Base-by-base conservation (phyloP, 331 rosid genomes). In the Malus hybrid region DNA sequence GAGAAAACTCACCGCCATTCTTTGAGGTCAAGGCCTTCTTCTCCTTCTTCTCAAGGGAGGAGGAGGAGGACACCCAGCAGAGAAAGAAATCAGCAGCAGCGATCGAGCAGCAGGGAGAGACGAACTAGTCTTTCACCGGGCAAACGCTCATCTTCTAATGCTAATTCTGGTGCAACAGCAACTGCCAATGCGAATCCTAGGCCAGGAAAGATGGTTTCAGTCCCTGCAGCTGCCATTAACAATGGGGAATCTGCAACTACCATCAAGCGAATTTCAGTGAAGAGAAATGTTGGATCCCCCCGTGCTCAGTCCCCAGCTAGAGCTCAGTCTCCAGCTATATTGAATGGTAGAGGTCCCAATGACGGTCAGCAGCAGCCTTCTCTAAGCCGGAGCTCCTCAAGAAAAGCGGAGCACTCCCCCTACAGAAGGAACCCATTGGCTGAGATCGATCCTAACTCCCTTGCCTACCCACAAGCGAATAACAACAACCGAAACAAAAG, bases 21-120 rank as follows among this genome's bases (percentile, higher is more conserved):
- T 16, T 67, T 84, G 0, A 72, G 87, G 71, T 67, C 93, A 0
- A 76, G 88, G 69, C 73, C 82, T 67, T 82, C 90, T 28, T 82
- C 90, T 33, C 82, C 90, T 42, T 81, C 86, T 71, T 77, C 97
- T 39, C 85, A 79, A 63, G 91, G 90, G 60, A 86, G 98, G 80
- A 80, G 74, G 74, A 86, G 98, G 77, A 91, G 98, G 78, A 93
- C 97, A 1, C 98, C 97, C 5, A 91, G 98, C 80, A 90, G 98
- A 62, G 98, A 93, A 70, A 86, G 91, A 44, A 92, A 88, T 55
- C 89, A 87, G 64, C 96, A 80, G 5, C 80, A 82, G 4, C 92
- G 88, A 0, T 85, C 96, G 5, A 85, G 86, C 62, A 88, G 98
- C 71, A 28, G 91, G 33, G 98, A 93, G 83, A 86, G 97, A 22